Base-by-base conservation (phyloP, 1,284 basidiomycete genomes). In the Sanghuangporus sanghuang region DNA sequence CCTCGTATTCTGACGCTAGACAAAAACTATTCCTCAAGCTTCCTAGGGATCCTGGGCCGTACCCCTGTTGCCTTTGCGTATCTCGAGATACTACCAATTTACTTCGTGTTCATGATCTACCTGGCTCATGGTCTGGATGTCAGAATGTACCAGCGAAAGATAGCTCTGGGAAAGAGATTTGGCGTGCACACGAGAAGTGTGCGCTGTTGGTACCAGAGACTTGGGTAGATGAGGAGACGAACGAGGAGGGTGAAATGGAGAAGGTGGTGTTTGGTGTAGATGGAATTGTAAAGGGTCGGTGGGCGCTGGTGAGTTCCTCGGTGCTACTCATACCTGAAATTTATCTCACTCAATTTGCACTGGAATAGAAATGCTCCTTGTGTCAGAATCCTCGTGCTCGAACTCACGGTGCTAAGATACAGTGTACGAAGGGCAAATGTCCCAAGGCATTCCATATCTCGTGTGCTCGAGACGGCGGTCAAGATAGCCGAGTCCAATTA, bases 381-480 rank as follows among this genome's bases (percentile, higher is more conserved):
- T 98, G 96, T 73, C 80, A 81, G 35, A 92, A 87, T 71, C 80
- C 77, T 32, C 81, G 81, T 40, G 75, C 82, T 16, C 91, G 89
- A 67, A 80, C 78, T 7, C 89, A 94, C 66, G 96, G 96, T 5
- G 93, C 93, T 3, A 95, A 95, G 63, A 87, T 97, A 36, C 95
- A 98, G 71, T 98, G 95, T 73, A 93, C 93, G 9, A 93, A 93
- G 73, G 93, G 93, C 64, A 95, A 93, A 76, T 97, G 96, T 72
- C 82, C 92, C 1, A 93, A 92, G 69, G 93, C 96, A 0, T 97
- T 93, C 75, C 96, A 99, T 72, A 89, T 97, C 35, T 91, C 89
- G 1, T 99, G 96, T 73, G 96, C 96, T 0, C 78, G 79, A 35
- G 83, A 85, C 27, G 84, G 83, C 0, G 74, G 63, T 21, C 23